Evolutionary conservation across 2,329 filamentous ascomycete genomes (phyloP).

Genomic region (Aspergillus floridensis): DNA sequence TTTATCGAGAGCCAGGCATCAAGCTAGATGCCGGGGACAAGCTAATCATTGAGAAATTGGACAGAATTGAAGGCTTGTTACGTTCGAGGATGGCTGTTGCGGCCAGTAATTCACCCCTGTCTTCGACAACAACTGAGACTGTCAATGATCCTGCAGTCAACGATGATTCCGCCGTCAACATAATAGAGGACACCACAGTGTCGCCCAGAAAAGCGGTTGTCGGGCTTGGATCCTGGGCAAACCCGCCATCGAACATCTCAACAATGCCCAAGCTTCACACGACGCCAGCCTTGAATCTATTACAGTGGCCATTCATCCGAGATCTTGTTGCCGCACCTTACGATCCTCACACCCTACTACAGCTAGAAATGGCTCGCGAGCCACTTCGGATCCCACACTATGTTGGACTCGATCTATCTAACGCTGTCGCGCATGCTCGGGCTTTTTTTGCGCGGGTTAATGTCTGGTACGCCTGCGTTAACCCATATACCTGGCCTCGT

Average conservation of each 20-base stretch:
- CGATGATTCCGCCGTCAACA: constrained; percentile 51
- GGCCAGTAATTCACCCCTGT: constrained; percentile 35
- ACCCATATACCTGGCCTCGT: constrained; percentile 74
- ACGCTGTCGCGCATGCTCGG: constrained; percentile 71
- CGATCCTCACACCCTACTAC: constrained; percentile 76
- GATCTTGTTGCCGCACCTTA: constrained; percentile 72
- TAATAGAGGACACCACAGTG: constrained; percentile 13
- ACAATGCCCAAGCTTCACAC: constrained; percentile 85
- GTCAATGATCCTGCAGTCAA: constrained; percentile 63
- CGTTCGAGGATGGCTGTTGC: constrained; percentile 61
- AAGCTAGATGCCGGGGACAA: constrained; percentile 86
- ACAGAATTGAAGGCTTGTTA: constrained; percentile 74
- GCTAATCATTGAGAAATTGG: constrained; percentile 74
- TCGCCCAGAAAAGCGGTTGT: constrained; percentile 52
- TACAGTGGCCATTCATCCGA: constrained; percentile 78
- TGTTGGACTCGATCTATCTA: constrained; percentile 68
- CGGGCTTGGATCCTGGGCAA: constrained; percentile 71
- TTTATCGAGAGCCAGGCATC: constrained; percentile 81
- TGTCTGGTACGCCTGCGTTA: constrained; percentile 82
- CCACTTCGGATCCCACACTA: constrained; percentile 61
- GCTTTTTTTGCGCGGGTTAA: constrained; percentile 80
- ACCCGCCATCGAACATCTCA: constrained; percentile 65
- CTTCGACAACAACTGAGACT: constrained; percentile 62
- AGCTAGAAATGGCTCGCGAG: constrained; percentile 75
- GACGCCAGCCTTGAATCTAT: constrained; percentile 64